These are phyloP conservation scores for Candolleomyces efflorescens DNA, from an alignment of 768 basidiomycete genomes.

Conservation along the genomic window DNA sequence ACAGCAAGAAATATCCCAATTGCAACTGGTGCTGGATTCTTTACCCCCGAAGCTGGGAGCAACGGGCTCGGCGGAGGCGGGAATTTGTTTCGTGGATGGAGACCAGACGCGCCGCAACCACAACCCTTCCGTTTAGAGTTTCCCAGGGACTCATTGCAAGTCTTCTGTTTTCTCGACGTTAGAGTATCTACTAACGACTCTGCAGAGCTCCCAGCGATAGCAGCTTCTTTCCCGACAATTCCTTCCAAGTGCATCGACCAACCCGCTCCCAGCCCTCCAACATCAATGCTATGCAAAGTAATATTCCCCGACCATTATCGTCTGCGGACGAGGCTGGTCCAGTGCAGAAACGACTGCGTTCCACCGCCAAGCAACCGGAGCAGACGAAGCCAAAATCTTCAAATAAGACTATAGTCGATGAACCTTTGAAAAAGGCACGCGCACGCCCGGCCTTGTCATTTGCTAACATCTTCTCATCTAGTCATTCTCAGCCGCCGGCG, in stretches of 20 bases:
- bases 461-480: slow-evolving; percentile 86
- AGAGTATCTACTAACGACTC: not conserved
- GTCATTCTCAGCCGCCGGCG: slow-evolving; percentile 70
- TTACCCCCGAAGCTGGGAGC: slow-evolving; percentile 54
- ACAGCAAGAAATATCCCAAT: slow-evolving; percentile 44
- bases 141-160: slow-evolving; percentile 65
- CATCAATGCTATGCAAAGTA: slow-evolving; percentile 37
- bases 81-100: slow-evolving; percentile 56
- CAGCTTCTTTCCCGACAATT: slow-evolving; percentile 43
- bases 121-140: slow-evolving; percentile 58
- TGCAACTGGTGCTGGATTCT: slow-evolving; percentile 68
- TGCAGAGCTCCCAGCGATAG: slow-evolving; percentile 56
- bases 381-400: slow-evolving; percentile 48
- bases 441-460: slow-evolving; percentile 83
- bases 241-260: slow-evolving; percentile 49
- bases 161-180: slow-evolving; percentile 2
- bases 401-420: slow-evolving; percentile 60
- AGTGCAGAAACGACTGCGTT: slow-evolving; percentile 69
- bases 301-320: slow-evolving; percentile 65
- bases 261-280: slow-evolving; percentile 39
- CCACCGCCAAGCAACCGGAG: slow-evolving; percentile 53
- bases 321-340: slow-evolving; percentile 82
- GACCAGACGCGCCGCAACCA: slow-evolving; percentile 44
- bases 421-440: slow-evolving; percentile 87
- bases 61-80: slow-evolving; percentile 38